Evolutionary conservation across 1,284 basidiomycete species (phyloP), one percentile per base, ranked within the genome.

Genomic region (Rhodotorula sp.): DNA sequence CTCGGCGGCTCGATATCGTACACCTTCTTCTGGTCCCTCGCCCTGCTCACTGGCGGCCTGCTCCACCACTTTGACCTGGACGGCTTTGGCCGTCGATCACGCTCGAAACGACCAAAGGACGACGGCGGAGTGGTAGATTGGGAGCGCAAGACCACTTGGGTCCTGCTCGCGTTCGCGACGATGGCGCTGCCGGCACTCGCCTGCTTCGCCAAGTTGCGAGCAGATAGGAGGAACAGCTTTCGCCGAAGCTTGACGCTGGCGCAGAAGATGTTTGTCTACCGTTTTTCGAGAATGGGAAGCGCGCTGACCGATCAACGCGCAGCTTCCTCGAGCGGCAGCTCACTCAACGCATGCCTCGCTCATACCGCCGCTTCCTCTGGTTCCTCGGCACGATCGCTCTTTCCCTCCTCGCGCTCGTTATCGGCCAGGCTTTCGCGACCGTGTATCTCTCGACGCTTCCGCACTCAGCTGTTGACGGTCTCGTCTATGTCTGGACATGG

Each of bases 61-160:
- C 78, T 84, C 8, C 84, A 85, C 77, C 78, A 81, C 51, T 77
- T 82, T 11, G 80, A 84, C 70, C 74, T 82, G 39, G 82, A 84
- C 72, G 68, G 78, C 64, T 67, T 75, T 13, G 71, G 71, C 2
- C 63, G 67, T 4, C 60, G 67, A 17, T 54, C 66, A 7, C 64
- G 59, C 22, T 53, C 60, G 24, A 48, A 49, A 48, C 59, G 47
- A 22, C 56, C 74, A 72, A 56, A 77, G 68, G 73, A 44, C 54
- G 49, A 57, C 5, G 36, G 47, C 20, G 62, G 67, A 47, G 64
- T 61, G 79, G 57, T 79, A 13, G 84, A 86, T 69, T 85, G 84
- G 85, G 83, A 85, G 76, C 77, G 84, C 10, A 86, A 86, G 77
- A 85, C 84, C 76, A 77, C 83, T 63, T 86, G 85, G 85, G 83